Evolutionary conservation across 148 eudicot species (phyloP).

Genomic region (Persicaria tinctoria): DNA sequence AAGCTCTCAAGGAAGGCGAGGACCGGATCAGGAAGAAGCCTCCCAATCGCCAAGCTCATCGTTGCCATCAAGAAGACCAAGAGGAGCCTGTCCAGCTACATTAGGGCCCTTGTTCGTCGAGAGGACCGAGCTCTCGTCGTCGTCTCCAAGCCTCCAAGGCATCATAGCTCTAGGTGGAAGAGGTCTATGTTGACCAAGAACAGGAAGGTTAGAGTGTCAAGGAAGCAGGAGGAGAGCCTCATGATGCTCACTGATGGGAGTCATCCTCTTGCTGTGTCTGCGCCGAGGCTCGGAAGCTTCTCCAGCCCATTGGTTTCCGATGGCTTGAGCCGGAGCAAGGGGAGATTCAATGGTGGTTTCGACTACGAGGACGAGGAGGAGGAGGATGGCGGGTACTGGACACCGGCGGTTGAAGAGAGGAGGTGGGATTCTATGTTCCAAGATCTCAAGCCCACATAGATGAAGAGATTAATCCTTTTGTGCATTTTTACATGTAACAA

Average conservation of each 20-base stretch:
- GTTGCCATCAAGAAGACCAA: slow-evolving; percentile 46
- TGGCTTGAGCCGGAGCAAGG: slow-evolving; percentile 14
- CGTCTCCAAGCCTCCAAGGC: slow-evolving; percentile 32
- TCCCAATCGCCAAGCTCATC: slow-evolving; percentile 35
- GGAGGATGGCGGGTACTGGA: slow-evolving; percentile 39
- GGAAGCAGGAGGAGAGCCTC: slow-evolving; percentile 12
- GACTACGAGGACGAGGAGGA: slow-evolving; percentile 12
- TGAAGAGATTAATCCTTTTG: neutral
- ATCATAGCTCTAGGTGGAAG: slow-evolving; percentile 56
- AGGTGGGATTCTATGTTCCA: slow-evolving; percentile 88
- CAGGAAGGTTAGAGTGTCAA: slow-evolving; percentile 24
- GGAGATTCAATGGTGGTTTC: slow-evolving; percentile 18
- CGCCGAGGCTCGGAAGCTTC: slow-evolving; percentile 38
- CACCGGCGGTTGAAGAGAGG: slow-evolving; percentile 44
- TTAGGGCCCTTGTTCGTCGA: slow-evolving; percentile 31
- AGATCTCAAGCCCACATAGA: slow-evolving; percentile 61
- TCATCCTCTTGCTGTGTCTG: slow-evolving; percentile 26
- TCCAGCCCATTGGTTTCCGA: slow-evolving; percentile 40
- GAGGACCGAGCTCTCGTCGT: slow-evolving; percentile 41
- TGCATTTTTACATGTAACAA: neutral
- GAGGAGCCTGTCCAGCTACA: slow-evolving; percentile 30
- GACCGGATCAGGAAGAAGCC: neutral
- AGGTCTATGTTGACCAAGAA: slow-evolving; percentile 32
- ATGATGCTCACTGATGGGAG: slow-evolving; percentile 45
- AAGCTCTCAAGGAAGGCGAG: slow-evolving; percentile 52